phyloP scores from a whole-genome alignment of 2,329 filamentous ascomycete genomes.

The Escovopsis sp. region DNA sequence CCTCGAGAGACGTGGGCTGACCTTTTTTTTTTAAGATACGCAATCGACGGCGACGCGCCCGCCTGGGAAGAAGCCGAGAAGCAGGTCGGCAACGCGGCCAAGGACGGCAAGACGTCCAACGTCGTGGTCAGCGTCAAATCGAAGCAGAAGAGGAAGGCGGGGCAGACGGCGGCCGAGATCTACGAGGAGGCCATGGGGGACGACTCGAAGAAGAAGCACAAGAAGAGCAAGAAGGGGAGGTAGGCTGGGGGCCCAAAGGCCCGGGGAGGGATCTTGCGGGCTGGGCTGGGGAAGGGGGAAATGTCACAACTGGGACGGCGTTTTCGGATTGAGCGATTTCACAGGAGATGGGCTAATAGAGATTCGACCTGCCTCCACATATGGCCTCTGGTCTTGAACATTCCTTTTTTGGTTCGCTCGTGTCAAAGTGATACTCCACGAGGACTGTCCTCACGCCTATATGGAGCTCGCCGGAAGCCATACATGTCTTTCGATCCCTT shows the following conservation, averaged over 20 bases:
- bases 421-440: too few relatives aligned
- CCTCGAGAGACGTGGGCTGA: neutral
- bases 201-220: conserved; percentile 42
- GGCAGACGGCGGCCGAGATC: conserved; percentile 41
- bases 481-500: too few relatives aligned
- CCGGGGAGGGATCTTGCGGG: too few relatives aligned
- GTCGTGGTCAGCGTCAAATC: conserved; percentile 70
- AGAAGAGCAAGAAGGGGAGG: conserved; percentile 22
- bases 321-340: too few relatives aligned
- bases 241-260: neutral
- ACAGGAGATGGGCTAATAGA: too few relatives aligned
- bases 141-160: conserved; percentile 65
- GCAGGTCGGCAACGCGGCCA: conserved; percentile 46
- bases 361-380: too few relatives aligned
- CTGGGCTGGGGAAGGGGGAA: too few relatives aligned
- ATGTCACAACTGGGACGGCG: too few relatives aligned
- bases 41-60: conserved; percentile 46
- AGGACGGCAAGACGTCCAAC: conserved; percentile 36
- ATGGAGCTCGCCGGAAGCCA: too few relatives aligned
- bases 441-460: too few relatives aligned
- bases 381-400: too few relatives aligned
- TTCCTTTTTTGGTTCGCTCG: too few relatives aligned
- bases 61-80: conserved; percentile 61
- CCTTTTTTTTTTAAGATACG: conserved; percentile 36
- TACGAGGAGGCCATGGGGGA: conserved; percentile 46